Evolutionary conservation across 2,329 filamentous ascomycete species (phyloP), one percentile per base, ranked within the genome.

Genomic region (Mycogone perniciosa): DNA sequence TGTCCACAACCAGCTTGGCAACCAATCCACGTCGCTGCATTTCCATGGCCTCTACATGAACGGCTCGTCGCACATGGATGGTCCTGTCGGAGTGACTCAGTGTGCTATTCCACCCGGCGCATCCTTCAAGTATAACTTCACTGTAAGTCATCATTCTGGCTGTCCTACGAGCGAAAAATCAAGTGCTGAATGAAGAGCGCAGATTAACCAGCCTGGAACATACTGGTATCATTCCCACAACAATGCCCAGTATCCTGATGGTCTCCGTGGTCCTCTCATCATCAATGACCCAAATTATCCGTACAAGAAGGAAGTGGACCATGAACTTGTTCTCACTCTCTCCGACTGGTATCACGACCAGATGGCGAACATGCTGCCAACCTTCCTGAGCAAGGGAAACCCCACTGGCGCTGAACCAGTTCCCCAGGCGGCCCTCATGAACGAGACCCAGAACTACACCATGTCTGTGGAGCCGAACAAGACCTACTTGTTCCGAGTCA

Each of bases 221-320:
- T 90, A 88, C 66, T 90, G 86, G 87, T 91, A 90, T 58, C 85
- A 89, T 63, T 85, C 82, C 4, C 85, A 89, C 62, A 75, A 76
- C 26, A 73, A 75, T 54, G 82, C 77, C 27, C 84, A 87, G 62
- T 88, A 88, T 55, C 84, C 85, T 2, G 85, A 89, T 62, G 85
- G 85, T 8, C 71, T 87, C 5, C 75, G 84, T 26, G 83, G 76
- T 0, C 76, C 84, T 1, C 66, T 88, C 31, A 77, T 88, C 48
- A 71, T 88, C 20, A 79, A 86, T 45, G 84, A 88, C 60, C 76
- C 76, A 1, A 63, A 78, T 0, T 71, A 73, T n/a, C 83, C 82
- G 0, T 85, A 80, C 63, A 67, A 69, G 30, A 71, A 70, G 39
- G 62, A 77, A 20, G 83, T 80, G 51, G 81, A 86, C 46, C 75